Evolutionary conservation across 345 rosid genomes (phyloP).

Genomic region (Boechera stricta): DNA sequence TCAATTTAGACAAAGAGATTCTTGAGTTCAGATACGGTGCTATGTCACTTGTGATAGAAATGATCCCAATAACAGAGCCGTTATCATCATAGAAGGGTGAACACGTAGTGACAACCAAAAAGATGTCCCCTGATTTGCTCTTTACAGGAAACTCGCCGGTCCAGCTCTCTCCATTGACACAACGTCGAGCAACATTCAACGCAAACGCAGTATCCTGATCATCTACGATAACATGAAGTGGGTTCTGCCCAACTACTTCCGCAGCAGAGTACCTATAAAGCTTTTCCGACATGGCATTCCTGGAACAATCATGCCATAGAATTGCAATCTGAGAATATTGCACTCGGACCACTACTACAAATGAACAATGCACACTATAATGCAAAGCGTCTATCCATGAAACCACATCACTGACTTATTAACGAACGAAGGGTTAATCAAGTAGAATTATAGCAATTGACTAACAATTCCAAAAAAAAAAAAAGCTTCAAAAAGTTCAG

Average conservation of each 20-base stretch:
- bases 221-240: conserved; percentile 67
- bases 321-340: not conserved
- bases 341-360: not conserved
- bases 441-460: not conserved
- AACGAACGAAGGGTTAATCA: not conserved
- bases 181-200: conserved; percentile 53
- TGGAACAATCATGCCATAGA: conserved; percentile 46
- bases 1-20: conserved; percentile 38
- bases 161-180: conserved; percentile 78
- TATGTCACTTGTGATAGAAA: conserved; percentile 65
- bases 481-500: not conserved
- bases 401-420: not conserved
- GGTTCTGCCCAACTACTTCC: conserved; percentile 79
- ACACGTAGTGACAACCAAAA: conserved; percentile 58
- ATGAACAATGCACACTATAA: not conserved
- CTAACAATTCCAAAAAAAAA: not conserved
- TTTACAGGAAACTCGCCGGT: conserved; percentile 84
- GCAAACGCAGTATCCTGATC: conserved; percentile 60
- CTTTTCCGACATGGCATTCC: conserved; percentile 84
- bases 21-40: conserved; percentile 53
- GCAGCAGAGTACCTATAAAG: conserved; percentile 78
- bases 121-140: conserved; percentile 66
- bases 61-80: conserved; percentile 66
- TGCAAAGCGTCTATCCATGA: not conserved
- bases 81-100: conserved; percentile 76